Base-by-base conservation (phyloP, 352 stramenopile genomes). In the Peronospora destructor region DNA sequence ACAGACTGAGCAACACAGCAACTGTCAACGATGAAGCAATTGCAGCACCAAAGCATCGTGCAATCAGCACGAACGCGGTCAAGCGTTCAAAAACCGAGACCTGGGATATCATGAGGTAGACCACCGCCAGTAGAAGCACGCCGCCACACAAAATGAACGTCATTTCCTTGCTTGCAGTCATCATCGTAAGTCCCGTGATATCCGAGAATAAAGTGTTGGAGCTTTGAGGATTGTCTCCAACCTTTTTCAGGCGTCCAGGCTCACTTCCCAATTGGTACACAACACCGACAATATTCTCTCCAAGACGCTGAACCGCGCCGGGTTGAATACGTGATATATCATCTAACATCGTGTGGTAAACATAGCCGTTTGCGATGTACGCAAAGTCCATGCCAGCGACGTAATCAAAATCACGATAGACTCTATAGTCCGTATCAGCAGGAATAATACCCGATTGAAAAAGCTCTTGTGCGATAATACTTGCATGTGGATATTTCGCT, bases 371-470 rank as follows among this genome's bases (percentile, higher is more conserved):
- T 8, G 75, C 68, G 28, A 90, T 83, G 49, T 85, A 90, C 3
- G 79, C 79, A 56, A 90, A 87, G 46, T 90, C 79, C 76, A 90
- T 90, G n/a, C 79, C 79, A 10, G 79, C 71, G n/a, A 90, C 68
- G 25, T 64, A 68, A 6, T 75, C 78, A 55, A 85, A 86, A 37
- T 87, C 74, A 12, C 73, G 65, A 49, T 90, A 90, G 4, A 85
- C 71, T 29, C 73, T 70, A 48, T 82, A 90, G 52, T 90, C 79
- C 5, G 79, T 90, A 41, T 87, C 73, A 19, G 69, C 79, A 5
- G 61, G 74, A 39, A 90, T 80, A 25, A 87, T 66, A 4, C 79
- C 79, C 11, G 70, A 83, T 56, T 90, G 71, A 46, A 90, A 90
- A 7, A 90, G 38, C 49, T 90, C 79, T 48, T 90, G 79, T 2